Conservation (phyloP, 2,329 filamentous ascomycete species). For the Apiospora koreana region DNA sequence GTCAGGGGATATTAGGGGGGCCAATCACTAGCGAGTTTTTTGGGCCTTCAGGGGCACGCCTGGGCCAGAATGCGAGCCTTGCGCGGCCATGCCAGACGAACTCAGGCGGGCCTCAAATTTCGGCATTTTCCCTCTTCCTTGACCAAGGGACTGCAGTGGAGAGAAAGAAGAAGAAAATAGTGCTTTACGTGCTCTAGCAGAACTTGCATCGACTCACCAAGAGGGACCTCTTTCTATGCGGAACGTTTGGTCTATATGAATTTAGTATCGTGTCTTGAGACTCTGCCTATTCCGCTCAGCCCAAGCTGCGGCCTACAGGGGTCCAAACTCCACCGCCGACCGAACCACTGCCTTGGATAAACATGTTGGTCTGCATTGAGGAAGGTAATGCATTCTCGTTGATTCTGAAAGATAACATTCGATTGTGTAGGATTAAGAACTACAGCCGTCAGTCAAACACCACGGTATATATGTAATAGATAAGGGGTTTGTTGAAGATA, state of each 20-base stretch:
- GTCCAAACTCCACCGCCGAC: not conserved
- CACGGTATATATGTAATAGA: not conserved
- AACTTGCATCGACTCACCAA: not conserved
- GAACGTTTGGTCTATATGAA: not conserved
- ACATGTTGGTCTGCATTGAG: not conserved
- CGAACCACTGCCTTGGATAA: not conserved
- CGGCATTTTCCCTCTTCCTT: not conserved
- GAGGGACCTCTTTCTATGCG: not conserved
- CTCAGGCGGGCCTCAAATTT: not conserved
- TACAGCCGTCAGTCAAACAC: too few relatives aligned
- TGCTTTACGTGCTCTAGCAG: too few relatives aligned
- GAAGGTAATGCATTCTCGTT: not conserved
- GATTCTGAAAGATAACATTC: not conserved
- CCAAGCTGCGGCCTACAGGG: not conserved
- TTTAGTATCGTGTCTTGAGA: not conserved
- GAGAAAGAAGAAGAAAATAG: not conserved
- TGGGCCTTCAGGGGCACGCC: not conserved
- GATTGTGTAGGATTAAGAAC: not conserved
- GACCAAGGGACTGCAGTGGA: not conserved
- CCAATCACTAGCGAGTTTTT: not conserved
- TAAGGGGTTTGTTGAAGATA: not conserved
- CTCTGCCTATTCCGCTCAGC: not conserved
- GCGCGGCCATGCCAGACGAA: not conserved
- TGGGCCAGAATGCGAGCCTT: not conserved
- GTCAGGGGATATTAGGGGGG: not conserved